A percentile compares a stretch with the other conserved stretches of the same genome.
Evolutionary conservation across 1,284 basidiomycete genomes (phyloP).

Genomic region (Ceratobasidium sp.): DNA sequence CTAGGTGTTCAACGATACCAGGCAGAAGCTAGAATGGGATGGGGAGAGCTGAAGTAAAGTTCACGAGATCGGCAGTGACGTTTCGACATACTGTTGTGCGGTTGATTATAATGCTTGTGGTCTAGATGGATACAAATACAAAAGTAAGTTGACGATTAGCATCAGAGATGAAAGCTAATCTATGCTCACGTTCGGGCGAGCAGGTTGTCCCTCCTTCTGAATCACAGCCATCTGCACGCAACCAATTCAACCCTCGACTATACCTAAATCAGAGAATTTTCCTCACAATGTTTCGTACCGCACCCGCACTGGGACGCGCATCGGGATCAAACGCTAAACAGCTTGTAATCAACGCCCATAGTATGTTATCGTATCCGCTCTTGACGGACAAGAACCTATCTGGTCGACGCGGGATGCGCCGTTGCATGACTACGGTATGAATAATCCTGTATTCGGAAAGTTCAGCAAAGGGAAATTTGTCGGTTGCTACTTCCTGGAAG

Average conservation of each 20-base stretch:
- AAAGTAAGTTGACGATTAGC: not conserved
- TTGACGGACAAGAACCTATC: slow-evolving; percentile 8
- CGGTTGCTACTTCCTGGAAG: not conserved
- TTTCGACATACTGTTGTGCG: slow-evolving; percentile 19
- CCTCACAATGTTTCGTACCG: slow-evolving; percentile 26
- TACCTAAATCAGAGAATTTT: not conserved
- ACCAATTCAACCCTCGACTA: not conserved
- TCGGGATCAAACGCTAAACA: slow-evolving; percentile 6
- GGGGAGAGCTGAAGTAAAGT: not conserved
- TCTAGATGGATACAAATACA: not conserved
- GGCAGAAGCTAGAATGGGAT: slow-evolving; percentile 7
- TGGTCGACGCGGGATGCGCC: not conserved
- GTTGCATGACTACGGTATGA: not conserved
- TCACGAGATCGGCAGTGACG: not conserved
- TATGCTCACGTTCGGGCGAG: not conserved
- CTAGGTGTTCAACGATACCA: slow-evolving; percentile 15
- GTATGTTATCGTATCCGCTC: slow-evolving; percentile 10
- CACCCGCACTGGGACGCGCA: not conserved
- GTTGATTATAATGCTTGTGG: not conserved
- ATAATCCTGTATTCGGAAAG: slow-evolving; percentile 5
- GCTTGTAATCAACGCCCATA: slow-evolving; percentile 9
- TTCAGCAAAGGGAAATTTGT: slow-evolving; percentile 1
- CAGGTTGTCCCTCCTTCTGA: slow-evolving; percentile 18
- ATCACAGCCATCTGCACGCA: slow-evolving; percentile 4
- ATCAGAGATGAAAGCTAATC: not conserved